Conservation (phyloP, 331 rosid species). For the Quercus tomentella region DNA sequence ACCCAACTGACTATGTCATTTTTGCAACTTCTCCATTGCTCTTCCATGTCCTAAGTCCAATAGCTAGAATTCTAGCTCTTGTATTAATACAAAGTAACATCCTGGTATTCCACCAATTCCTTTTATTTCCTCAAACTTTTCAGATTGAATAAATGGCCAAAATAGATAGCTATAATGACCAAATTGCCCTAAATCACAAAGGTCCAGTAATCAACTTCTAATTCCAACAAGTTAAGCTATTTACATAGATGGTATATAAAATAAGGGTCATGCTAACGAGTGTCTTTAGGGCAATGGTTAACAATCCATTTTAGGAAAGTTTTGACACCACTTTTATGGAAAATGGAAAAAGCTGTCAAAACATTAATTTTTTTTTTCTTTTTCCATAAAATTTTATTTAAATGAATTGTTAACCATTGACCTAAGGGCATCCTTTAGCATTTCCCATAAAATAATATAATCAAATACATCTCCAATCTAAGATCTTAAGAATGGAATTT, state of each 20-base stretch:
- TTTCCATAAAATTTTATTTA: too few relatives aligned
- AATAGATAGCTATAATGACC: neutral
- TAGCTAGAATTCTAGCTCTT: conserved; percentile 38
- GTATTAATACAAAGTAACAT: conserved; percentile 34
- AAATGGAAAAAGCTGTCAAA: too few relatives aligned
- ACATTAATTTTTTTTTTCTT: too few relatives aligned
- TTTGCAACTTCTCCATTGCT: conserved; percentile 43
- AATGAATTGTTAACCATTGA: too few relatives aligned
- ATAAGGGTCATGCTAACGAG: too few relatives aligned
- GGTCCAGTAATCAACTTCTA: neutral
- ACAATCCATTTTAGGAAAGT: too few relatives aligned
- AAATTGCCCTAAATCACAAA: conserved; percentile 10
- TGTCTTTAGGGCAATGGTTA: too few relatives aligned
- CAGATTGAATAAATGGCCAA: neutral
- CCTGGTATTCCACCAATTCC: conserved; percentile 35
- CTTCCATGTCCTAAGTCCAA: conserved; percentile 50
- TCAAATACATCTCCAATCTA: neutral
- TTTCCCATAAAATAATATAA: neutral
- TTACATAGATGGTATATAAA: neutral
- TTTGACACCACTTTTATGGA: too few relatives aligned
- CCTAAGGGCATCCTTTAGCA: too few relatives aligned
- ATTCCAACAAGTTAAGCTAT: neutral
- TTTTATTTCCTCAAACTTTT: conserved; percentile 20
- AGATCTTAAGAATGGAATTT: neutral
- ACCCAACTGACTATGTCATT: conserved; percentile 37